phyloP scores from a whole-genome alignment of 1,139 yeast species.

The Diutina scorzettiae region DNA sequence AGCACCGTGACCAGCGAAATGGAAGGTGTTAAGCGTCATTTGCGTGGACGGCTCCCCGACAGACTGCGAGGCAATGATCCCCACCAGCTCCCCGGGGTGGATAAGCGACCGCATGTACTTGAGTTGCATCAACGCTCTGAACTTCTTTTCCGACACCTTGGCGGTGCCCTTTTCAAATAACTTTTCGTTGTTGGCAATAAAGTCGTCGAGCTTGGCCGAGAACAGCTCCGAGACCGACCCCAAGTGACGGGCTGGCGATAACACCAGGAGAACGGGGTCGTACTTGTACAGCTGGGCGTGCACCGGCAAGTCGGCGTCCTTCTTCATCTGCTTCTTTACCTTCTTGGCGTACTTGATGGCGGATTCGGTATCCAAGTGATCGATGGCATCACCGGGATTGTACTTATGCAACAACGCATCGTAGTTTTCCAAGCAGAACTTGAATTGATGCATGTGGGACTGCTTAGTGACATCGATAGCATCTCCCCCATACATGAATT shows the following conservation, averaged over 20 bases:
- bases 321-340: constrained; percentile 61
- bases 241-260: constrained; percentile 77
- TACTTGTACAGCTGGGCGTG: constrained; percentile 53
- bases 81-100: constrained; percentile 96
- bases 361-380: constrained; percentile 67
- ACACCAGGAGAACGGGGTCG: constrained; percentile 82
- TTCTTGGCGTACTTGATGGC: constrained; percentile 78
- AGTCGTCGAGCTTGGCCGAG: constrained; percentile 66
- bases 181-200: constrained; percentile 41
- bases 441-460: constrained; percentile 86
- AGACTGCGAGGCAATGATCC: constrained; percentile 96
- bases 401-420: constrained; percentile 78
- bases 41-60: constrained; percentile 99
- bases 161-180: constrained; percentile 42
- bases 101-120: constrained; percentile 94
- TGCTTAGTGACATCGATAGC: constrained; percentile 90
- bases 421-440: constrained; percentile 86
- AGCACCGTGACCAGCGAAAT: constrained; percentile 99
- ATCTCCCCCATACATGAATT: constrained; percentile 97
- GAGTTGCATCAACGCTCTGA: constrained; percentile 94
- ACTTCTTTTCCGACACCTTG: constrained; percentile 68
- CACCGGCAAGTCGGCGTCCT: constrained; percentile 52
- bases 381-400: constrained; percentile 62
- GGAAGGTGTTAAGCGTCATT: constrained; percentile 99
- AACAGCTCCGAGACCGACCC: constrained; percentile 92